These are phyloP conservation scores for Colletotrichum gloeosporioides DNA, from an alignment of 2,329 filamentous ascomycete genomes.

Conservation along the genomic window DNA sequence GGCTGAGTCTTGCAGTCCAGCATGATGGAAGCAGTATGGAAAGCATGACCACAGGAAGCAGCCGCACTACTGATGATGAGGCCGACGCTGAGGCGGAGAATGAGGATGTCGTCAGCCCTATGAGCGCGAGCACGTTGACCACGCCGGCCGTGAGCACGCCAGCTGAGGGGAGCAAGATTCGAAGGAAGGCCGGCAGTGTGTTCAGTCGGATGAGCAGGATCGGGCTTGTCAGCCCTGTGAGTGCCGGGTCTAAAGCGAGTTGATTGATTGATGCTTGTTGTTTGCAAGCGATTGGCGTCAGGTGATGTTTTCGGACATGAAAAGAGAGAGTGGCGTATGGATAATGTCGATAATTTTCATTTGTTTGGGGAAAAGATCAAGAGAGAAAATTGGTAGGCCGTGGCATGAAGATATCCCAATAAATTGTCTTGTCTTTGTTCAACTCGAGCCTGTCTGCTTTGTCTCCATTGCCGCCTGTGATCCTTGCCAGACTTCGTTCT, in stretches of 20 bases:
- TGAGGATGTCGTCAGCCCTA: constrained; percentile 23
- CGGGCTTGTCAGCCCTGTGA: constrained; percentile 12
- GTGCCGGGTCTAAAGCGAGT: neutral
- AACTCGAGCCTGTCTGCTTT: neutral
- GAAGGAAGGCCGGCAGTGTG: constrained; percentile 20
- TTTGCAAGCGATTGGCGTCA: neutral
- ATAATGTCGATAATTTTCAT: neutral
- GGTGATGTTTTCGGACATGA: neutral
- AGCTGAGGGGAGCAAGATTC: neutral
- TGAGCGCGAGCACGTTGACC: constrained; percentile 6
- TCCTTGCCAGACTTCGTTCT: neutral
- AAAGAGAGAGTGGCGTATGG: neutral
- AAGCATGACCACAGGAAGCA: constrained; percentile 34
- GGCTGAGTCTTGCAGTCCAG: neutral
- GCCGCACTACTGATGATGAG: constrained; percentile 23
- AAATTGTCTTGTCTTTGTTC: neutral
- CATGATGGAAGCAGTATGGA: constrained; percentile 25
- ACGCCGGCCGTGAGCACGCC: neutral
- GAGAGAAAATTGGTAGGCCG: neutral
- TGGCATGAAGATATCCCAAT: neutral
- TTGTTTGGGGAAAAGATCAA: neutral
- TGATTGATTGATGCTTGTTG: neutral
- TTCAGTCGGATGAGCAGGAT: constrained; percentile 19
- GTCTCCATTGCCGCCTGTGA: neutral
- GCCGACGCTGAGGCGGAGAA: constrained; percentile 25